Conservation (phyloP, 1,284 basidiomycete genomes). For the Pyrrhoderma noxium region DNA sequence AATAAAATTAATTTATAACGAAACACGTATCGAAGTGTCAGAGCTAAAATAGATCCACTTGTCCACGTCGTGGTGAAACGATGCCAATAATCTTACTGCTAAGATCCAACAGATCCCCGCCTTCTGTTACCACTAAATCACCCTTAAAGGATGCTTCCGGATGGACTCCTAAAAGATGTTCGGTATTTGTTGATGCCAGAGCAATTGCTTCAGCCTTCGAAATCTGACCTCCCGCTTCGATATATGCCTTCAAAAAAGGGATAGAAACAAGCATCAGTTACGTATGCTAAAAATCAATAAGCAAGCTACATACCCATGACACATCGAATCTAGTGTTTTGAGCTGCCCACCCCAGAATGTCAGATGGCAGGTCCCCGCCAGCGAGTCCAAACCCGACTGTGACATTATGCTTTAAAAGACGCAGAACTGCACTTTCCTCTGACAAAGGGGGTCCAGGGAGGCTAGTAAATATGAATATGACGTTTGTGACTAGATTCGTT, state of each 20-base stretch:
- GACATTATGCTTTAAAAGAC: constrained; percentile 34
- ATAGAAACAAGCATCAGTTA: background rate
- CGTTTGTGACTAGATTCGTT: background rate
- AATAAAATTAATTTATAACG: too few relatives aligned
- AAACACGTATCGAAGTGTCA: background rate
- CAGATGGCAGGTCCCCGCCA: constrained; percentile 33
- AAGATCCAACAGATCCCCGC: constrained; percentile 33
- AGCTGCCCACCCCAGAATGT: constrained; percentile 11
- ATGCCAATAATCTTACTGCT: constrained; percentile 44
- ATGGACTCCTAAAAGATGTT: constrained; percentile 34
- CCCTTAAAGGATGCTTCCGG: constrained; percentile 16
- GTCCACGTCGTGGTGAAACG: constrained; percentile 28
- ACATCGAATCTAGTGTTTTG: constrained; percentile 41
- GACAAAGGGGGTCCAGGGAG: constrained; percentile 40
- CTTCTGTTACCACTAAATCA: constrained; percentile 49
- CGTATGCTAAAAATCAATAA: background rate
- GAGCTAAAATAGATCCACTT: constrained; percentile 22
- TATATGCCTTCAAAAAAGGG: constrained; percentile 2
- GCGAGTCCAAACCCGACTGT: constrained; percentile 40
- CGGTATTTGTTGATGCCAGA: constrained; percentile 35
- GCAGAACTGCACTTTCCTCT: constrained; percentile 31
- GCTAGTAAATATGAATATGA: constrained; percentile 19
- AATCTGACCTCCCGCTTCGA: constrained; percentile 24
- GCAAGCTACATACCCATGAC: constrained; percentile 31
- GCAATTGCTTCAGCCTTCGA: constrained; percentile 32